phyloP scores from a whole-genome alignment of 306 rosid species.

The Pterocarpus santalinus region DNA sequence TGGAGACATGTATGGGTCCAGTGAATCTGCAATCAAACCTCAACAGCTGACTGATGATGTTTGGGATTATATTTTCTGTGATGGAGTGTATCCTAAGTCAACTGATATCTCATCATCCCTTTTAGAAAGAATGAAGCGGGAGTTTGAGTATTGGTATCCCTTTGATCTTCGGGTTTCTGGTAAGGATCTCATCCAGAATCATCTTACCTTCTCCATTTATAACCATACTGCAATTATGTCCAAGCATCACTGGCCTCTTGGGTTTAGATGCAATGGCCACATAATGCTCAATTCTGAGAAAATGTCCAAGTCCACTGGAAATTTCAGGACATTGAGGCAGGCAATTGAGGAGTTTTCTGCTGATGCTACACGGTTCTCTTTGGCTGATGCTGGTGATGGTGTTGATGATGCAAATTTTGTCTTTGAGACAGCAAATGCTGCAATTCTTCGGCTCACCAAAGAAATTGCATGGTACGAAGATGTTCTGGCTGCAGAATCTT shows the following conservation, averaged over 20 bases:
- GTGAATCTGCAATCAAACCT: slow-evolving; percentile 65
- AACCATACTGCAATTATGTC: slow-evolving; percentile 86
- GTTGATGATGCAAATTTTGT: slow-evolving; percentile 96
- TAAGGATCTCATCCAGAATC: slow-evolving; percentile 95
- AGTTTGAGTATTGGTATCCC: slow-evolving; percentile 98
- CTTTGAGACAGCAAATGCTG: slow-evolving; percentile 91
- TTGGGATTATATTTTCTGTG: slow-evolving; percentile 87
- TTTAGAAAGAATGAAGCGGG: slow-evolving; percentile 78
- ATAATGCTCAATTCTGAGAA: slow-evolving; percentile 89
- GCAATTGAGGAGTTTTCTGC: slow-evolving; percentile 96
- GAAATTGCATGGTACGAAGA: slow-evolving; percentile 92
- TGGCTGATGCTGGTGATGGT: slow-evolving; percentile 98
- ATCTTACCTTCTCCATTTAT: slow-evolving; percentile 84
- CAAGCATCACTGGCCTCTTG: slow-evolving; percentile 85
- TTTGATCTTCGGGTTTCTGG: slow-evolving; percentile 95
- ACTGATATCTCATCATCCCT: slow-evolving; percentile 65
- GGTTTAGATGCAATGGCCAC: slow-evolving; percentile 93
- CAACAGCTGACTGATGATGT: slow-evolving; percentile 84
- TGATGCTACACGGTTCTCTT: slow-evolving; percentile 87
- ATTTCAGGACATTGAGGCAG: slow-evolving; percentile 83
- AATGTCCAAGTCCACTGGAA: slow-evolving; percentile 97
- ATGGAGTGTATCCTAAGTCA: slow-evolving; percentile 72
- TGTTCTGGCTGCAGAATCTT: slow-evolving; percentile 68
- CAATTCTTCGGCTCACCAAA: slow-evolving; percentile 82
- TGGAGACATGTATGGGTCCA: slow-evolving; percentile 76